These are phyloP conservation scores for Mimosa bimucronata DNA, from an alignment of 306 rosid species.

Conservation along the genomic window DNA sequence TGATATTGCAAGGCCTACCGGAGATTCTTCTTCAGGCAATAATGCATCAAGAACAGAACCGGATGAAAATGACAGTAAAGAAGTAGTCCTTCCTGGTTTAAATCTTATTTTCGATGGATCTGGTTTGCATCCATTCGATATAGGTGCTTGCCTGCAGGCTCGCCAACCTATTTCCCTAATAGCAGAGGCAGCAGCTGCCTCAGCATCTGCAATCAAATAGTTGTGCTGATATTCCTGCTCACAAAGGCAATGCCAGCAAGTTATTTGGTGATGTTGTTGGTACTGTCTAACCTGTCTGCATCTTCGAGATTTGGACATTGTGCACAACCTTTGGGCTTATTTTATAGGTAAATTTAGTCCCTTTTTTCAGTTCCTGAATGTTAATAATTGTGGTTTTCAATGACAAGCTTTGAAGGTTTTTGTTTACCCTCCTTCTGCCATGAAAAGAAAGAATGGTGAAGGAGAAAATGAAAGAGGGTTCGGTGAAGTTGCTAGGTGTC, in stretches of 20 bases:
- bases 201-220: constrained; percentile 66
- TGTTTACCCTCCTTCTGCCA: neutral
- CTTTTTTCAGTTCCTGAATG: constrained; percentile 1
- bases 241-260: constrained; percentile 24
- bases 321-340: constrained; percentile 32
- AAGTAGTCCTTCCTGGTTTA: constrained; percentile 84
- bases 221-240: constrained; percentile 29
- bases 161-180: constrained; percentile 84
- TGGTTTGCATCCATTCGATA: constrained; percentile 82
- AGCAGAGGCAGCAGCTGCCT: constrained; percentile 82
- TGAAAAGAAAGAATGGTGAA: neutral
- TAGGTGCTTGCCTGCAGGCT: constrained; percentile 95
- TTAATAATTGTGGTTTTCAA: constrained; percentile 10
- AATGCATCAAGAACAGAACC: constrained; percentile 57
- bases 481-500: neutral
- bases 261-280: constrained; percentile 32
- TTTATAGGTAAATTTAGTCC: constrained; percentile 47
- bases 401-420: constrained; percentile 24
- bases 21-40: constrained; percentile 53
- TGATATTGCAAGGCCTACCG: constrained; percentile 60
- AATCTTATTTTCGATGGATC: constrained; percentile 93
- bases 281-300: constrained; percentile 32
- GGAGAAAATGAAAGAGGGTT: neutral
- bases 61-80: constrained; percentile 83
- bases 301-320: constrained; percentile 38